Conservation (phyloP, 768 basidiomycete species). For the Lactifluus piperatus region DNA sequence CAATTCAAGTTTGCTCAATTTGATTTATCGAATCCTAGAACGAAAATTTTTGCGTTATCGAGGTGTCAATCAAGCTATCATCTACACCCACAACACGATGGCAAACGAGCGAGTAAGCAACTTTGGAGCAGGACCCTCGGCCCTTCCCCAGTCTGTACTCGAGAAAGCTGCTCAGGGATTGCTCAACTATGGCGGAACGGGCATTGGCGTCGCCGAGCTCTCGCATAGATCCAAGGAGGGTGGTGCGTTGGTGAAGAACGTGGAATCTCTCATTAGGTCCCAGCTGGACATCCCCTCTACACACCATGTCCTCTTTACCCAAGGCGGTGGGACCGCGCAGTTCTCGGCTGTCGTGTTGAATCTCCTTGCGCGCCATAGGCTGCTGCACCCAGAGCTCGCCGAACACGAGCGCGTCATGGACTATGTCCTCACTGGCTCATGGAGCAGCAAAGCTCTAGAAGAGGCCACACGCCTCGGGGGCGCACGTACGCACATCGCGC, state of each 20-base stretch:
- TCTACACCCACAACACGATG: slow-evolving; percentile 25
- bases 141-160: slow-evolving; percentile 80
- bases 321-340: slow-evolving; percentile 89
- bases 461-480: slow-evolving; percentile 69
- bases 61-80: no score
- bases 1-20: not conserved
- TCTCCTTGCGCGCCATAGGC: slow-evolving; percentile 76
- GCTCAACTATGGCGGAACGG: slow-evolving; percentile 84
- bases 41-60: not conserved
- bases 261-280: slow-evolving; percentile 58
- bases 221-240: slow-evolving; percentile 95
- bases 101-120: slow-evolving; percentile 57
- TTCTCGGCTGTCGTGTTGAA: slow-evolving; percentile 92
- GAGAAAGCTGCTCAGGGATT: slow-evolving; percentile 74
- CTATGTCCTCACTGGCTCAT: slow-evolving; percentile 89
- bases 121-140: slow-evolving; percentile 93
- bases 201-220: slow-evolving; percentile 93
- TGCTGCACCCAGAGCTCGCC: slow-evolving; percentile 53
- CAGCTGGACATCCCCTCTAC: slow-evolving; percentile 77
- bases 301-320: slow-evolving; percentile 84
- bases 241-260: slow-evolving; percentile 49
- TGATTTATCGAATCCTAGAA: not conserved
- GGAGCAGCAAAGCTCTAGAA: slow-evolving; percentile 79
- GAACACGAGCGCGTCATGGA: slow-evolving; percentile 59
- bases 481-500: slow-evolving; percentile 56